phyloP scores from a whole-genome alignment of 2,329 filamentous ascomycete species.

The Colletotrichum chrysophilum region DNA sequence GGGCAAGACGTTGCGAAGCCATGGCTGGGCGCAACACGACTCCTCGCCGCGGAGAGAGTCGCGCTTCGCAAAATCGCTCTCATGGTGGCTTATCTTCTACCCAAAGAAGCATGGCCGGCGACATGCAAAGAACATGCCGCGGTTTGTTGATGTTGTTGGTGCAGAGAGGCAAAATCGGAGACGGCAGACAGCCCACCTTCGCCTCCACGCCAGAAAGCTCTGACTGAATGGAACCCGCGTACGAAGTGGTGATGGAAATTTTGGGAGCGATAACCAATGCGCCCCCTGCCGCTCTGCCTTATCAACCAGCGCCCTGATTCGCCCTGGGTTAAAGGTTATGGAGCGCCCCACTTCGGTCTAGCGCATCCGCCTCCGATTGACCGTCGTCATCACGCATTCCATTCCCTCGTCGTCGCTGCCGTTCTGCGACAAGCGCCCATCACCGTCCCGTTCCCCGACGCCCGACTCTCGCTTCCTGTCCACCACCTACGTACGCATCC shows the following conservation, averaged over 20 bases:
- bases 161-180: neutral
- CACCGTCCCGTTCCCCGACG: neutral
- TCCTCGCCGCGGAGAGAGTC: conserved; percentile 1
- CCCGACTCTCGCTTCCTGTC: neutral
- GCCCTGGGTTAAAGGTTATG: neutral
- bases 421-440: conserved; percentile 15
- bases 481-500: conserved; percentile 2
- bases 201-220: neutral
- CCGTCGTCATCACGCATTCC: conserved; percentile 21
- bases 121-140: neutral
- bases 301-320: neutral
- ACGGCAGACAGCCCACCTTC: neutral
- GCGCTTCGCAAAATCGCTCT: conserved; percentile 12
- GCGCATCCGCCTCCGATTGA: conserved; percentile 14
- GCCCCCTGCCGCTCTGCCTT: neutral
- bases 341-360: conserved; percentile 10
- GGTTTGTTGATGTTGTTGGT: neutral
- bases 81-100: conserved; percentile 10
- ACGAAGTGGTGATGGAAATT: conserved; percentile 1
- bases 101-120: conserved; percentile 4
- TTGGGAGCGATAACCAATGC: conserved; percentile 15
- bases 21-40: conserved; percentile 3
- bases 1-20: conserved; percentile 17
- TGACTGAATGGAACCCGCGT: neutral
- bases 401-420: neutral